phyloP scores from a whole-genome alignment of 768 basidiomycete species.

The Amanita thiersii region DNA sequence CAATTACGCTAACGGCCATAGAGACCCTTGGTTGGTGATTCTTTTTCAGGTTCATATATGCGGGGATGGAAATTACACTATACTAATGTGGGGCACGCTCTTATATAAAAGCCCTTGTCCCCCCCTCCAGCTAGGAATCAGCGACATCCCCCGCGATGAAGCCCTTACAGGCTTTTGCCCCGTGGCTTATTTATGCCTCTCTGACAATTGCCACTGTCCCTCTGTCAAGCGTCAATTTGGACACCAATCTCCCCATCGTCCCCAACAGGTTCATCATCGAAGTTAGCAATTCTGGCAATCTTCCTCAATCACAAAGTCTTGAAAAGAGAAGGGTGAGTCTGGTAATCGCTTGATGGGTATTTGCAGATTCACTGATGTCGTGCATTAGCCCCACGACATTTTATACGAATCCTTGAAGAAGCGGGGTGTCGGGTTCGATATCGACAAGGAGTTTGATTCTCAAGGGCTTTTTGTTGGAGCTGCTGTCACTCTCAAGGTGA shows the following conservation, averaged over 20 bases:
- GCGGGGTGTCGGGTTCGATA: constrained; percentile 34
- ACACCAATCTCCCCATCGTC: constrained; percentile 27
- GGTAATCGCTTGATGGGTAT: neutral
- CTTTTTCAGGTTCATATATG: no score
- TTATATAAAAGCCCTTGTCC: no score
- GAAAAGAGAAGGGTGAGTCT: neutral
- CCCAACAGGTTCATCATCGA: constrained; percentile 54
- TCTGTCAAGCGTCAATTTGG: constrained; percentile 29
- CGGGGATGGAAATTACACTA: no score
- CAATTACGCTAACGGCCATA: no score
- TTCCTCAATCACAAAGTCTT: neutral
- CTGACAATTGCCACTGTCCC: no score
- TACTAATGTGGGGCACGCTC: no score
- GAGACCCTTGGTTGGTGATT: no score
- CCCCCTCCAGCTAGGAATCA: no score
- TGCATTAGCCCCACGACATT: constrained; percentile 34
- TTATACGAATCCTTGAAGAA: constrained; percentile 41
- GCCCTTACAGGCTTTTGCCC: no score
- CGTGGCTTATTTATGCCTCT: no score
- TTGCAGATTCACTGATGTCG: neutral
- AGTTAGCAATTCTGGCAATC: constrained; percentile 16
- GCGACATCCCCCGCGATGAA: no score
- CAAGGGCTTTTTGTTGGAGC: constrained; percentile 53
- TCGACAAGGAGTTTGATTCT: constrained; percentile 44
- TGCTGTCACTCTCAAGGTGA: constrained; percentile 37